Evolutionary conservation across 2,329 filamentous ascomycete genomes (phyloP), one percentile per base, ranked within the genome.

Genomic region (Colletotrichum theobromicola): DNA sequence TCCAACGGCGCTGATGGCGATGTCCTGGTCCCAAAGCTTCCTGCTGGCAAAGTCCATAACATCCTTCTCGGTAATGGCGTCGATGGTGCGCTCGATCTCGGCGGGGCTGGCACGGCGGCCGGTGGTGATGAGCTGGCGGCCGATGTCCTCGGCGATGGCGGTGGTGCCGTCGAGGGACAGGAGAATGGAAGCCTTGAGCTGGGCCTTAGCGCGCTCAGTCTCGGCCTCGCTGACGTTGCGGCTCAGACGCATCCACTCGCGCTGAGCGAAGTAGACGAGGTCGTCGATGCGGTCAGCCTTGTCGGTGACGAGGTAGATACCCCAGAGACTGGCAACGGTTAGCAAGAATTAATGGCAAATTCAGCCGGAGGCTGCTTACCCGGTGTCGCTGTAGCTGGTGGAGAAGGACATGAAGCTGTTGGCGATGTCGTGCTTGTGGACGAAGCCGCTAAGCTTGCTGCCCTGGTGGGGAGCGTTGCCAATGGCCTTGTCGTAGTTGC

Each of bases 351-450:
- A 13, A 6, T 60, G 18, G 21, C 30, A 34, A 24, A 53, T 64
- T 72, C 84, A 78, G 82, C 81, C 16, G 6, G 28, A 2, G 34
- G 24, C 57, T 66, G 85, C 93, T 87, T 92, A 98, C 95, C 96
- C 97, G 85, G 97, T 99, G 86, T 99, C 97, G 84, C 96, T 98
- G 89, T 99, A 99, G 90, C 95, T 98, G 79, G 97, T 99, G 79
- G 96, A 98, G 90, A 99, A 99, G 90, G 95, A 98, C 97, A 99
- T 99, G 91, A 98, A 99, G 92, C 96, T 98, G 90, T 98, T 99
- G 86, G 97, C 97, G 77, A 99, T 92, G 85, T 96, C 93, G 88
- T 98, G 92, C 88, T 98, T 93, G 90, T 97, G 94, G 79, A 99
- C 93, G 82, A 97, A 95, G 78, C 94, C 93, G 90, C 95, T 98